Evolutionary conservation across 768 basidiomycete genomes (phyloP).

Genomic region (Amanita pallidorosea): DNA sequence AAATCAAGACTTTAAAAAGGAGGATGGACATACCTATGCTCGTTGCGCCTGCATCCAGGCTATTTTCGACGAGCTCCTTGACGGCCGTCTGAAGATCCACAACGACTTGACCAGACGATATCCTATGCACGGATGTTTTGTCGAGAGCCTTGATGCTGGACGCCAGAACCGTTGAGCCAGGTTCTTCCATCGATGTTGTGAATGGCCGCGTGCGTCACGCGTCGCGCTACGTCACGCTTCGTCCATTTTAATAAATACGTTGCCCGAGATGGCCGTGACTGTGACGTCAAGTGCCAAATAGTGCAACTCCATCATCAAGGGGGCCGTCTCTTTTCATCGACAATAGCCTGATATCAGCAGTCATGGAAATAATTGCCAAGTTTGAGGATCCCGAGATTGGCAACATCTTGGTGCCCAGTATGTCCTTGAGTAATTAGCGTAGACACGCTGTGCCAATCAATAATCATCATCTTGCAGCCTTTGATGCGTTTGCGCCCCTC

Average conservation of each 20-base stretch:
- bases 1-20: background rate
- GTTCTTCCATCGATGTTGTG: background rate
- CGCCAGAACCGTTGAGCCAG: background rate
- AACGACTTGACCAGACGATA: constrained; percentile 93
- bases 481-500: constrained; percentile 1
- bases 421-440: background rate
- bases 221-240: constrained; percentile 24
- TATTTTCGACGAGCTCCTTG: constrained; percentile 96
- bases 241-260: no score
- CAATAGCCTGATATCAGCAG: no score
- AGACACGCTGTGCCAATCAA: background rate
- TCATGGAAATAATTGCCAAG: constrained; percentile 2
- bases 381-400: background rate
- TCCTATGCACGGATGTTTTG: constrained; percentile 65
- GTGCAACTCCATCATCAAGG: no score
- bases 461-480: background rate
- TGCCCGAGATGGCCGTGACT: no score
- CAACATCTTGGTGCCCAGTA: constrained; percentile 2
- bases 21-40: constrained; percentile 54
- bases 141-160: constrained; percentile 54
- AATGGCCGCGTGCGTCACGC: constrained; percentile 23
- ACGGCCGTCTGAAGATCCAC: constrained; percentile 88
- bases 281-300: no score
- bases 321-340: no score
- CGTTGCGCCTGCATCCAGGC: constrained; percentile 85